Conservation (phyloP, 805 yeast genomes). For the Candida xiaguanensis region DNA sequence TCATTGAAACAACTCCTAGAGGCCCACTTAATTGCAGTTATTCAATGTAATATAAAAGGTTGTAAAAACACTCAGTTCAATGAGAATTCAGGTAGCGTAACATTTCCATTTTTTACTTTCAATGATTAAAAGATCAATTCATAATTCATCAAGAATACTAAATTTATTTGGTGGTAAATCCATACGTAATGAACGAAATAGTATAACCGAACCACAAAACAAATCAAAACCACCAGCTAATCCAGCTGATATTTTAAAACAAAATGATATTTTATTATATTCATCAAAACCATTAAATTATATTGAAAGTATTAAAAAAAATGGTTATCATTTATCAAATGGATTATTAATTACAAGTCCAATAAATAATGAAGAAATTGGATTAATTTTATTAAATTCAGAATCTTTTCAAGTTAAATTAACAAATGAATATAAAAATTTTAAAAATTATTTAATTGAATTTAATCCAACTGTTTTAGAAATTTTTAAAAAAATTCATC, state of each 20-base stretch:
- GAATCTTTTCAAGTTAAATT: conserved; percentile 63
- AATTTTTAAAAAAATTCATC: conserved; percentile 55
- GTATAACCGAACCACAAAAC: conserved; percentile 29
- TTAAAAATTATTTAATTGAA: conserved; percentile 46
- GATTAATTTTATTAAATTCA: conserved; percentile 48
- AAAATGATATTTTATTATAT: conserved; percentile 40
- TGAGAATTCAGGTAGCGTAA: too few relatives aligned
- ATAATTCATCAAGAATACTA: background rate
- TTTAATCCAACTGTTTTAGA: conserved; percentile 42
- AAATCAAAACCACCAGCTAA: conserved; percentile 38
- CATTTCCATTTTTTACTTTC: background rate
- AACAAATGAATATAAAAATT: conserved; percentile 32
- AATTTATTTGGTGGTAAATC: conserved; percentile 10
- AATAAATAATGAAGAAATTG: conserved; percentile 27
- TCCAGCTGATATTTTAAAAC: conserved; percentile 42
- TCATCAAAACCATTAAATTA: conserved; percentile 41
- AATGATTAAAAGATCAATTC: conserved; percentile 1
- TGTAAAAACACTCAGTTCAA: too few relatives aligned
- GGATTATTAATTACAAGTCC: conserved; percentile 47
- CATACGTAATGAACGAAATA: conserved; percentile 2
- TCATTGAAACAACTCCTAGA: too few relatives aligned
- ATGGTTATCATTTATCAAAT: conserved; percentile 60
- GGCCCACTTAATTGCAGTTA: too few relatives aligned
- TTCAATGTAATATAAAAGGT: too few relatives aligned
- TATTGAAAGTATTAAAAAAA: conserved; percentile 41